Conservation (phyloP, 306 rosid species). For the Mimosa pudica region DNA sequence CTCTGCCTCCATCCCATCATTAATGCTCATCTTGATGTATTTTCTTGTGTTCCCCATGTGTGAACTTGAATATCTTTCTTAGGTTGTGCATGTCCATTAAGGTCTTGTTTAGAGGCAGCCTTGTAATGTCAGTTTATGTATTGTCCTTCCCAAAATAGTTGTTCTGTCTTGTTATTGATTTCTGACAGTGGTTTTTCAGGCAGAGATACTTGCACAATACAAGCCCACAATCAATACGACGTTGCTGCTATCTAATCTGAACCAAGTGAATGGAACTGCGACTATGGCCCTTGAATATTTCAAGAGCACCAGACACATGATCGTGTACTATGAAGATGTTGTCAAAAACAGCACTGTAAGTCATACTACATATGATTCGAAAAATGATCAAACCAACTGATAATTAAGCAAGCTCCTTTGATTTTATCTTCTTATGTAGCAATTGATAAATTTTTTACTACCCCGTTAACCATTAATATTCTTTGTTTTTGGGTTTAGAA, state of each 20-base stretch:
- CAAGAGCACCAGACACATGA: constrained; percentile 84
- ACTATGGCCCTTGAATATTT: constrained; percentile 83
- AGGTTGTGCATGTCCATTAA: constrained; percentile 4
- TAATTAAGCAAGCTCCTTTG: not conserved
- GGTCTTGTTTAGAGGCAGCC: not conserved
- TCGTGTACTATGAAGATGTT: constrained; percentile 81
- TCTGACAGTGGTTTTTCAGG: constrained; percentile 61
- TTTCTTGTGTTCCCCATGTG: not conserved
- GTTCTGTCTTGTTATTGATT: constrained; percentile 16
- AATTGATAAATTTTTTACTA: not conserved
- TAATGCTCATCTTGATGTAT: not conserved
- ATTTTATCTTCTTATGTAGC: not conserved
- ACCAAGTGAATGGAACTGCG: constrained; percentile 73
- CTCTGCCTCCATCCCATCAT: not conserved
- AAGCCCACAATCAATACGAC: constrained; percentile 77
- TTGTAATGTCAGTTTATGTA: constrained; percentile 17
- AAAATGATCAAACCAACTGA: not conserved
- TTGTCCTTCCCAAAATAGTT: constrained; percentile 8
- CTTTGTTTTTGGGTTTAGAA: constrained; percentile 53
- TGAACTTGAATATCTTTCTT: constrained; percentile 2
- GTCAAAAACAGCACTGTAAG: constrained; percentile 83
- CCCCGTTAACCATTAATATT: constrained; percentile 4
- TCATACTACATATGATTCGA: constrained; percentile 6
- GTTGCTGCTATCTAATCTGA: constrained; percentile 59
- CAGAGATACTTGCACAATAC: constrained; percentile 87